A percentile compares a stretch with the other conserved stretches of the same genome.
These are phyloP conservation scores for Pelagophyceae sp. DNA, from an alignment of 352 stramenopile species.

Conservation along the genomic window DNA sequence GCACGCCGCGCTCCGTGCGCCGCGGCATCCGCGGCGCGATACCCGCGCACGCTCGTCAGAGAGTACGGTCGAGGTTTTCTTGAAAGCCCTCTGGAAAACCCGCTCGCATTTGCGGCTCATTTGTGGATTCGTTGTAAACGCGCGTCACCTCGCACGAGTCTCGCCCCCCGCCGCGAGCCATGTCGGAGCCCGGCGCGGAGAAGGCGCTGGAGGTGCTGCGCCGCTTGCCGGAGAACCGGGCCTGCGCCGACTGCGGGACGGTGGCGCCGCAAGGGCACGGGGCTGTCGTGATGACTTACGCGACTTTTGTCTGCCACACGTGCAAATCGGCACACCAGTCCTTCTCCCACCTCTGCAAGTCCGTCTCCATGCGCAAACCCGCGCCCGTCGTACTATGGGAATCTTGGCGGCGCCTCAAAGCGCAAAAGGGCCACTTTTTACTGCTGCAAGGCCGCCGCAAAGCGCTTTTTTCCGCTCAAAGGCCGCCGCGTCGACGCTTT, in stretches of 20 bases:
- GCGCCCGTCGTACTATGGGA: no score
- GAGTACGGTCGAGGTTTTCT: no score
- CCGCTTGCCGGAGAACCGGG: conserved; percentile 68
- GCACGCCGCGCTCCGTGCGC: conserved; percentile 57
- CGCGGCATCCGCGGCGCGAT: background rate
- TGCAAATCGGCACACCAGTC: conserved; percentile 12
- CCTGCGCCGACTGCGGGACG: conserved; percentile 65
- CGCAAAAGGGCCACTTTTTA: no score
- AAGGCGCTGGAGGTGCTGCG: conserved; percentile 63
- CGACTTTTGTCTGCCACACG: conserved; percentile 17
- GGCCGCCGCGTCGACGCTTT: background rate
- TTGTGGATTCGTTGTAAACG: no score
- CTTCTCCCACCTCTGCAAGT: conserved; percentile 18
- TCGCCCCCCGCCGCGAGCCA: background rate
- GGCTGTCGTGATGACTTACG: conserved; percentile 26
- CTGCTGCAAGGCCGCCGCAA: no score
- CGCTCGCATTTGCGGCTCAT: no score
- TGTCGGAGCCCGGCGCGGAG: conserved; percentile 38
- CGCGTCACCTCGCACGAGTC: no score
- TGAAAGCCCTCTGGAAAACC: no score
- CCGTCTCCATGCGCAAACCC: conserved; percentile 1
- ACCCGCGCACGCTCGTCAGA: no score
- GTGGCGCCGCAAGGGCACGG: conserved; percentile 46
- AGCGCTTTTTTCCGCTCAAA: no score
- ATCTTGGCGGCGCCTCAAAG: no score